Percentiles rank a stretch among this genome's conserved stretches.
Conservation (phyloP, 2,329 filamentous ascomycete species). For the Verticillium nubilum region DNA sequence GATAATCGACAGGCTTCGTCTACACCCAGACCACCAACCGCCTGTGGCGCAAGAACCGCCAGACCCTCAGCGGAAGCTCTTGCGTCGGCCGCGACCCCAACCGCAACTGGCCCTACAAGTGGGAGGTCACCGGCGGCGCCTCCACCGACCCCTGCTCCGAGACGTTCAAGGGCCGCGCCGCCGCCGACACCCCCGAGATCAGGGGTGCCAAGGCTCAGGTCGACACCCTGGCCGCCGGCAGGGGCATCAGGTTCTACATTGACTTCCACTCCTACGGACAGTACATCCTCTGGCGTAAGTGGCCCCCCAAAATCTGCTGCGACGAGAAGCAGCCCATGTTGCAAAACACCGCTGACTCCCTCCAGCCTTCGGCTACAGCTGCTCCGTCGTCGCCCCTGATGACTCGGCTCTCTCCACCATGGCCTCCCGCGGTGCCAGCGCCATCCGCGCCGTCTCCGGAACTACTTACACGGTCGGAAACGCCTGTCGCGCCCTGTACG, state of each 20-base stretch:
- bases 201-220: constrained; percentile 39
- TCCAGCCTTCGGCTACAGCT: constrained; percentile 11
- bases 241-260: constrained; percentile 56
- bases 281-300: constrained; percentile 14
- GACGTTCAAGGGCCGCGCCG: constrained; percentile 33
- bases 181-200: constrained; percentile 40
- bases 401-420: constrained; percentile 4
- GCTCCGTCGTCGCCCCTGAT: constrained; percentile 9
- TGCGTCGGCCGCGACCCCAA: constrained; percentile 49
- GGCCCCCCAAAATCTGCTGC: no score
- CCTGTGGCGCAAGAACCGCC: constrained; percentile 49
- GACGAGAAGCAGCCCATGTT: neutral
- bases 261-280: constrained; percentile 63
- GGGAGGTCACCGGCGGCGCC: constrained; percentile 37
- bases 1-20: constrained; percentile 29
- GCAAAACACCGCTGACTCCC: neutral
- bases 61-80: constrained; percentile 22
- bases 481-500: constrained; percentile 14
- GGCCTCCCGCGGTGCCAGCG: constrained; percentile 6
- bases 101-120: constrained; percentile 47
- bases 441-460: constrained; percentile 11
- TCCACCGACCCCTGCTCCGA: constrained; percentile 43
- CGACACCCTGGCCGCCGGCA: constrained; percentile 29
- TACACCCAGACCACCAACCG: constrained; percentile 39
- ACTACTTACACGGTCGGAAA: constrained; percentile 14